Base-by-base conservation (phyloP, 1,139 yeast species). In the Meyerozyma carpophila region DNA sequence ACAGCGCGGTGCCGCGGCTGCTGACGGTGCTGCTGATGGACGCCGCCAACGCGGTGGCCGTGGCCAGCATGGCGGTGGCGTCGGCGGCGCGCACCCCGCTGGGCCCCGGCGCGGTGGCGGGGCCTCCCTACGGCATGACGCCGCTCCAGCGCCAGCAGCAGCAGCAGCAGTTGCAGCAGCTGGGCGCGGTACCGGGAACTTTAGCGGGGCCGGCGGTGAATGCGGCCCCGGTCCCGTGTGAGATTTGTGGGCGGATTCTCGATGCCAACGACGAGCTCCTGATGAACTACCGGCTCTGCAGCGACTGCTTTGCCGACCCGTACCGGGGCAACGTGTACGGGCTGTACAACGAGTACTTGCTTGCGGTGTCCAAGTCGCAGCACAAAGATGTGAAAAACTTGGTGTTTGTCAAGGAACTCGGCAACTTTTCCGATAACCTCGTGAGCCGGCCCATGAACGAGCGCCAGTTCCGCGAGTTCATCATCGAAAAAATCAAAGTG, bases 321-420 rank as follows among this genome's bases (percentile, higher is more conserved):
- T 68, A 63, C 50, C 55, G 54, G 36, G 53, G 58, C n/a, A 63
- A 67, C 48, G 75, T 71, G 20, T 63, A 52, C 51, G 63, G 62
- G 25, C 70, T 70, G 49, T 72, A 62, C 53, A 68, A 66, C 44
- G 62, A 58, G 28, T 70, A 58, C 45, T 61, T 72, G 47, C 52
- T 58, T 44, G 57, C 58, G 5, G 55, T 69, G 11, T 51, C 64
- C 41, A 50, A 57, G 25, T 53, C 57, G 29, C 45, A 48, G 5
- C 50, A 55, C 36, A 57, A 59, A 41, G 61, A 65, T 44, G 55
- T 65, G 21, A 52, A 53, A 36, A 62, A 65, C 46, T 58, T 62
- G 44, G 67, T 70, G 1, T 72, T 62, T 49, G 57, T 72, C 41
- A 65, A 65, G 45, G 75, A 72, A 50, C 61, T 69, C 41, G 65